These are phyloP conservation scores for Chamaenerion angustifolium DNA, from an alignment of 345 rosid species.

Conservation along the genomic window DNA sequence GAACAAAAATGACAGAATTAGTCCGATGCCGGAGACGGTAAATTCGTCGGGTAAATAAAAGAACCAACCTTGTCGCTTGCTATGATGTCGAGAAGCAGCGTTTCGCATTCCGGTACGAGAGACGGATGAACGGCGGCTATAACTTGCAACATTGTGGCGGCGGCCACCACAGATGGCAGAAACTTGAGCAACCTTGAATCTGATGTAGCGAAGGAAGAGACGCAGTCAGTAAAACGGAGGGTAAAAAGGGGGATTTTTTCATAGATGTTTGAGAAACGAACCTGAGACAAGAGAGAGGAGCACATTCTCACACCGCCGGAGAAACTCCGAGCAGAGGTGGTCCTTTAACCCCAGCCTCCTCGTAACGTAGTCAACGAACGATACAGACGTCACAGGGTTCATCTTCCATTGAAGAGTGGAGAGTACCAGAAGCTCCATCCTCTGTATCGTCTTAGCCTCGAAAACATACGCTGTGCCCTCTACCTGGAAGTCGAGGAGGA, in stretches of 20 bases:
- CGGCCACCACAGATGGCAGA: slow-evolving; percentile 46
- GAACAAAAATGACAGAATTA: background rate
- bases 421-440: slow-evolving; percentile 65
- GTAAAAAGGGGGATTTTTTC: background rate
- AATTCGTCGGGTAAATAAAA: background rate
- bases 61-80: slow-evolving; percentile 34
- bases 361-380: slow-evolving; percentile 45
- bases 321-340: slow-evolving; percentile 35
- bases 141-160: slow-evolving; percentile 46
- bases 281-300: slow-evolving; percentile 42
- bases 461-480: slow-evolving; percentile 39
- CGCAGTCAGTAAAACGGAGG: background rate
- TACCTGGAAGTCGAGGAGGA: slow-evolving; percentile 57
- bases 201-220: slow-evolving; percentile 6
- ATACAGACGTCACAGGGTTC: slow-evolving; percentile 59
- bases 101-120: slow-evolving; percentile 22
- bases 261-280: background rate
- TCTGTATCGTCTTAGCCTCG: slow-evolving; percentile 23
- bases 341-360: slow-evolving; percentile 43
- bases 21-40: too few species aligned
- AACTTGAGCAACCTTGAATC: slow-evolving; percentile 35
- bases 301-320: slow-evolving; percentile 32
- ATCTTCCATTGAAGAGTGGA: slow-evolving; percentile 66
- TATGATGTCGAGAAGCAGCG: slow-evolving; percentile 31
- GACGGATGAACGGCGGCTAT: slow-evolving; percentile 23